Evolutionary conservation across 495 filamentous ascomycete species (phyloP).

Genomic region (Letharia lupina): DNA sequence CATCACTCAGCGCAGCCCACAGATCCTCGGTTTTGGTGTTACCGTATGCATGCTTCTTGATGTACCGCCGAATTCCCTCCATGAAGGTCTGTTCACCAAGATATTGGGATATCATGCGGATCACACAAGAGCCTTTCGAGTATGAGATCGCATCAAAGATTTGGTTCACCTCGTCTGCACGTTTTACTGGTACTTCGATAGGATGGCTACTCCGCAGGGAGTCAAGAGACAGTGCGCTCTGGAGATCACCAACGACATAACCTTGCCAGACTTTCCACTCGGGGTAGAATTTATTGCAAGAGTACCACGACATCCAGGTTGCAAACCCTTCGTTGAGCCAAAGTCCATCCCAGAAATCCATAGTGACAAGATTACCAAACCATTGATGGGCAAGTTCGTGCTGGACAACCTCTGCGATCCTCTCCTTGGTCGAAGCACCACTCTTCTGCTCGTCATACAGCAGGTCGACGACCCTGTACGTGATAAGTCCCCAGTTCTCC

Average conservation of each 20-base stretch:
- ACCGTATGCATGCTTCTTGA: slow-evolving; percentile 88
- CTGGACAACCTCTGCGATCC: slow-evolving; percentile 89
- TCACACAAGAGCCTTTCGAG: slow-evolving; percentile 89
- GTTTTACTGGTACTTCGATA: slow-evolving; percentile 93
- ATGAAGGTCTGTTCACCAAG: slow-evolving; percentile 90
- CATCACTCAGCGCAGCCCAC: slow-evolving; percentile 82
- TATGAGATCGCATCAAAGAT: slow-evolving; percentile 99
- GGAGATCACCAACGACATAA: slow-evolving; percentile 85
- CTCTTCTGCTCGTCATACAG: slow-evolving; percentile 87
- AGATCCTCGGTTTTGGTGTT: slow-evolving; percentile 73
- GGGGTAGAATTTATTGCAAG: slow-evolving; percentile 70
- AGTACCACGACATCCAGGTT: slow-evolving; percentile 71
- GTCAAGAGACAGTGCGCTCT: slow-evolving; percentile 79
- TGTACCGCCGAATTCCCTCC: slow-evolving; percentile 82
- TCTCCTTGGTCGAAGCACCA: slow-evolving; percentile 85
- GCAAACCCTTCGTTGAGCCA: slow-evolving; percentile 99
- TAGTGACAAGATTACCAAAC: slow-evolving; percentile 98
- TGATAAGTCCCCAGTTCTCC: slow-evolving; percentile 99
- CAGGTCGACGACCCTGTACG: slow-evolving; percentile 86
- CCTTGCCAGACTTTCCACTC: slow-evolving; percentile 99
- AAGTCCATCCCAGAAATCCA: slow-evolving; percentile 98
- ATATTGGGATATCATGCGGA: slow-evolving; percentile 96
- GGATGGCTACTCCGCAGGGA: slow-evolving; percentile 92
- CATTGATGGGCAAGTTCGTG: slow-evolving; percentile 98
- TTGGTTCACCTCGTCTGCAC: slow-evolving; percentile 92